Base-by-base conservation (phyloP, 129 eudicot genomes). In the Artemisia tridentata region DNA sequence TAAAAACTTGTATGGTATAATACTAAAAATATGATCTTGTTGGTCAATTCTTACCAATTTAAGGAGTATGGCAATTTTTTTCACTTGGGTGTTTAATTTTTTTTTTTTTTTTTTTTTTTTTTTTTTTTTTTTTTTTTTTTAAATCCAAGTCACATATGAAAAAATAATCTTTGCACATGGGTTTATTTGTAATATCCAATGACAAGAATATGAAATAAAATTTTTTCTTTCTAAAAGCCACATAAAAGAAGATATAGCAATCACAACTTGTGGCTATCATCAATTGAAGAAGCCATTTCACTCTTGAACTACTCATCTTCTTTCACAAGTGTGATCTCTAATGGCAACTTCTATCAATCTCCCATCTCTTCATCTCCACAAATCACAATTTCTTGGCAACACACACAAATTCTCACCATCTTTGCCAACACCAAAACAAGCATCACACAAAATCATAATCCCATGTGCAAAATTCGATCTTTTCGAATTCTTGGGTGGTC, bases 401-500 rank as follows among this genome's bases (percentile, higher is more conserved):
- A 75, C 70, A 29, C 84, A 25, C 41, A 83, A 75, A 72, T 46
- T 80, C 55, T 34, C 78, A 63, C 51, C 81, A 52, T 61, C 72
- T 14, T 29, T 46, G 57, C 20, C 81, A 71, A 3, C 60, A 46
- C 78, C 77, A 69, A 86, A 66, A 69, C 77, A 29, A 61, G 17
- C 80, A 71, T 29, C 78, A 20, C 63, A 23, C 46, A 61, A 27
- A 52, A 21, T 18, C 54, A 63, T 56, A 47, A 79, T 4, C 51
- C 73, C 81, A 59, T 71, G 64, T 25, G 95, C 98, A 47, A 92
- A 86, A 77, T 87, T 92, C 83, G 78, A 87, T 68, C 88, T 86
- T 73, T 92, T 3, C 17, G 89, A 92, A 79, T 83, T 89, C 67
- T 50, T 92, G 49, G 98, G 96, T 14, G 98, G 98, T 65, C 81